These are phyloP conservation scores for Amaranthus palmeri DNA, from an alignment of 148 eudicot species.

Conservation along the genomic window DNA sequence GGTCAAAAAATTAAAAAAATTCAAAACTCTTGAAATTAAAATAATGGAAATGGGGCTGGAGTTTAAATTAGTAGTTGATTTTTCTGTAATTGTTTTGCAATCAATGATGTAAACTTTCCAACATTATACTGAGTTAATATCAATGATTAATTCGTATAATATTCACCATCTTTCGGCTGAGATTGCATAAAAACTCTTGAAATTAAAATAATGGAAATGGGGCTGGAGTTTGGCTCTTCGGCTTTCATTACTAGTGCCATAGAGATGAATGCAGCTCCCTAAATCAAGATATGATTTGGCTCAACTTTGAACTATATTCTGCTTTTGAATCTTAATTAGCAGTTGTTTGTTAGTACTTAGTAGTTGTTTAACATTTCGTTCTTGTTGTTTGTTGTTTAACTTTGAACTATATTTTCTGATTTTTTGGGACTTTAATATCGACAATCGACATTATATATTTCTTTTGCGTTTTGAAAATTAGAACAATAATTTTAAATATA, in stretches of 20 bases:
- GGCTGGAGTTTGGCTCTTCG: constrained; percentile 36
- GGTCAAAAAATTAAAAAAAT: no score
- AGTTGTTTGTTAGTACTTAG: no score
- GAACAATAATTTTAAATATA: no score
- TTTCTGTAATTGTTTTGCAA: constrained; percentile 15
- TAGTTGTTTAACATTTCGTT: no score
- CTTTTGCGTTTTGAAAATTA: no score
- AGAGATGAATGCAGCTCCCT: constrained; percentile 36
- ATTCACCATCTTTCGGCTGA: constrained; percentile 42
- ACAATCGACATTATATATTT: no score
- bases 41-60: no score
- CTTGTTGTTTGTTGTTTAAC: no score
- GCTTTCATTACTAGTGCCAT: constrained; percentile 20
- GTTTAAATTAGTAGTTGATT: no score
- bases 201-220: not conserved
- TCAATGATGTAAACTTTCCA: constrained; percentile 28
- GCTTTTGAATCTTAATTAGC: constrained; percentile 7
- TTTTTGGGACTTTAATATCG: no score
- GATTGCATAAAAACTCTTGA: constrained; percentile 16
- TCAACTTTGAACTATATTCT: not conserved
- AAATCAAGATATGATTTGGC: not conserved
- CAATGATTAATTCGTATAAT: constrained; percentile 19
- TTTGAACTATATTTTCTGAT: no score
- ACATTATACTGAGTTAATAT: constrained; percentile 13
- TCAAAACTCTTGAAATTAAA: no score